A percentile compares a stretch with the other conserved stretches of the same genome.
These are phyloP conservation scores for Lepidium didymum DNA, from an alignment of 345 rosid species.

Conservation along the genomic window DNA sequence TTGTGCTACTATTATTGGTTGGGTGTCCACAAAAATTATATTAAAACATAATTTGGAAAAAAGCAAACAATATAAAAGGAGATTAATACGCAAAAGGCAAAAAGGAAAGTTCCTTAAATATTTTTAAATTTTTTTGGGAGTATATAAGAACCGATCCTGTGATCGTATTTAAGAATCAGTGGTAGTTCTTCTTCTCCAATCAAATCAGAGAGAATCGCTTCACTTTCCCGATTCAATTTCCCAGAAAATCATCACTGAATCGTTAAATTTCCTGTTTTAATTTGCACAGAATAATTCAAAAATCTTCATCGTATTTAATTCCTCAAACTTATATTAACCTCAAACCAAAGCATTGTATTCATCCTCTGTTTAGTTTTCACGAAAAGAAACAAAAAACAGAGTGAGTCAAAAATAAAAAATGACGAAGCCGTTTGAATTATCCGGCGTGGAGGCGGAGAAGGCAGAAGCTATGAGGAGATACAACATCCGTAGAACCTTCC, in stretches of 20 bases:
- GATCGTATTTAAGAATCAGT: constrained; percentile 1
- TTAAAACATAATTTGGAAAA: neutral
- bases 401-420: neutral
- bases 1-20: neutral
- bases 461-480: constrained; percentile 25
- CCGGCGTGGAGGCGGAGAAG: constrained; percentile 20
- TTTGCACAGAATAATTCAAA: neutral
- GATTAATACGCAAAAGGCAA: neutral
- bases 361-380: neutral
- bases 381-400: neutral
- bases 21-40: neutral
- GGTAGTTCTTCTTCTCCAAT: neutral
- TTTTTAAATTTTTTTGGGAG: neutral
- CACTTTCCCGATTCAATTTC: constrained; percentile 8
- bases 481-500: neutral
- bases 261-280: constrained; percentile 1
- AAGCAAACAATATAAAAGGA: neutral
- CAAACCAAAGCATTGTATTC: neutral
- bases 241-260: constrained; percentile 2
- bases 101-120: neutral
- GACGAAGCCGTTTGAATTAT: neutral
- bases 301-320: neutral
- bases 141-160: neutral
- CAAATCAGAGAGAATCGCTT: neutral
- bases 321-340: neutral